Conservation (phyloP, 2,329 filamentous ascomycete genomes). For the Tolypocladium inflatum region DNA sequence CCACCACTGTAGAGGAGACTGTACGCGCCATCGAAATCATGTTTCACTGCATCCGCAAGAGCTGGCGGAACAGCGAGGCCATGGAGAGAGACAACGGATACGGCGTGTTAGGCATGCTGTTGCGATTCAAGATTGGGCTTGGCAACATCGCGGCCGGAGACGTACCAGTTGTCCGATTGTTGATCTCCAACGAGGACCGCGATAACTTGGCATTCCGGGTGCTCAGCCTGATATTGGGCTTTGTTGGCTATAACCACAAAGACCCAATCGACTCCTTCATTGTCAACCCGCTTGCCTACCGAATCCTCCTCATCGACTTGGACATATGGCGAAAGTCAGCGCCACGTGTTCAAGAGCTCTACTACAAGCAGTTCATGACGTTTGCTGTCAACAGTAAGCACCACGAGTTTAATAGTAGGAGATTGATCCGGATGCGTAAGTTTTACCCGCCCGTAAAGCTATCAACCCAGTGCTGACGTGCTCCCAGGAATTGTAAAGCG, state of each 20-base stretch:
- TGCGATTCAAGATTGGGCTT: conserved; percentile 72
- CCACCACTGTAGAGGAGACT: conserved; percentile 60
- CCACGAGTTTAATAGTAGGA: conserved; percentile 82
- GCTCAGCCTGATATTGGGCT: conserved; percentile 68
- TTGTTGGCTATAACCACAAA: conserved; percentile 80
- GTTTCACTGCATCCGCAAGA: conserved; percentile 77
- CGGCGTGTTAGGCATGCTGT: conserved; percentile 71
- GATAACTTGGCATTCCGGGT: conserved; percentile 52
- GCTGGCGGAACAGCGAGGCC: conserved; percentile 95
- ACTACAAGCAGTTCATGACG: conserved; percentile 84
- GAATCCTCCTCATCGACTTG: conserved; percentile 82
- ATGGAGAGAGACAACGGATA: conserved; percentile 97
- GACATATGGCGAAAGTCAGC: conserved; percentile 85
- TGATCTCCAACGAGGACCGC: conserved; percentile 41
- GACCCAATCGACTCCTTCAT: conserved; percentile 82
- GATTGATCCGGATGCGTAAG: conserved; percentile 84
- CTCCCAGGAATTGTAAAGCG: conserved; percentile 74
- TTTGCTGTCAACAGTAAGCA: conserved; percentile 89
- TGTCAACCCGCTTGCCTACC: conserved; percentile 89
- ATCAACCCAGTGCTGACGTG: conserved; percentile 6
- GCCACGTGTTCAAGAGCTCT: conserved; percentile 69
- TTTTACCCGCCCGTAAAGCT: conserved; percentile 4
- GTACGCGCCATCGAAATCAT: conserved; percentile 73
- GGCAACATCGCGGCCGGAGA: conserved; percentile 20
- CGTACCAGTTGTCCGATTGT: conserved; percentile 25